Evolutionary conservation across 1,284 basidiomycete genomes (phyloP).

Genomic region (Tetrapyrgos nigripes): DNA sequence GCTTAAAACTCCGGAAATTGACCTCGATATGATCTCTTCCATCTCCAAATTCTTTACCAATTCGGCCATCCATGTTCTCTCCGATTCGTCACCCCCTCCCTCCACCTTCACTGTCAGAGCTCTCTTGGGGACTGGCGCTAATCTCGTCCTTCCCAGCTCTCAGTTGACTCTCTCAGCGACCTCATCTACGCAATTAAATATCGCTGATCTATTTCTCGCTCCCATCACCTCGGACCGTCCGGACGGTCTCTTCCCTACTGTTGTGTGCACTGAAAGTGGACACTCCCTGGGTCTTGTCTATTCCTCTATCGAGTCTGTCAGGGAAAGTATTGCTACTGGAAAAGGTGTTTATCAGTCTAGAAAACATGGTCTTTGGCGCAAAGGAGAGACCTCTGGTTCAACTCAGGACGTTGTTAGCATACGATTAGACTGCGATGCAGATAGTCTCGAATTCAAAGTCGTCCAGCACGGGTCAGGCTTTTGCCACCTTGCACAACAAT

Average conservation of each 20-base stretch:
- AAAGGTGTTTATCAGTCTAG: slow-evolving; percentile 97
- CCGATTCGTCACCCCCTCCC: slow-evolving; percentile 51
- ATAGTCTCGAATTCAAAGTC: slow-evolving; percentile 92
- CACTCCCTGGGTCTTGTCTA: slow-evolving; percentile 94
- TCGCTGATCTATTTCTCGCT: slow-evolving; percentile 89
- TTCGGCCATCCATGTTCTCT: slow-evolving; percentile 68
- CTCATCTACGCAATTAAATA: slow-evolving; percentile 65
- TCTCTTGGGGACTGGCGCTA: slow-evolving; percentile 64
- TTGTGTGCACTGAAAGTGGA: slow-evolving; percentile 81
- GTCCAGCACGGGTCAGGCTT: slow-evolving; percentile 92
- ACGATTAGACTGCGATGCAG: slow-evolving; percentile 91
- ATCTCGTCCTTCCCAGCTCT: slow-evolving; percentile 77
- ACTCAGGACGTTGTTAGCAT: slow-evolving; percentile 90
- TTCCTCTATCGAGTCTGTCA: slow-evolving; percentile 90
- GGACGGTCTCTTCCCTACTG: slow-evolving; percentile 93
- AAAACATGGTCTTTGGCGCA: slow-evolving; percentile 96
- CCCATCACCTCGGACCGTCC: slow-evolving; percentile 86
- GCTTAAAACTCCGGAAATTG: slow-evolving; percentile 71
- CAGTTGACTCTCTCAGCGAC: slow-evolving; percentile 69
- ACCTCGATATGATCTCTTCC: slow-evolving; percentile 74
- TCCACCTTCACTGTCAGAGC: slow-evolving; percentile 61
- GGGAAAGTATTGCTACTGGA: slow-evolving; percentile 87
- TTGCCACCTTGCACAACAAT: slow-evolving; percentile 88
- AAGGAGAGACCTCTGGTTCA: slow-evolving; percentile 96
- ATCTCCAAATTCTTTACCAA: slow-evolving; percentile 76